Evolutionary conservation across 129 eudicot species (phyloP), one percentile per base, ranked within the genome.

Genomic region (Pseudognaphalium luteoalbum): DNA sequence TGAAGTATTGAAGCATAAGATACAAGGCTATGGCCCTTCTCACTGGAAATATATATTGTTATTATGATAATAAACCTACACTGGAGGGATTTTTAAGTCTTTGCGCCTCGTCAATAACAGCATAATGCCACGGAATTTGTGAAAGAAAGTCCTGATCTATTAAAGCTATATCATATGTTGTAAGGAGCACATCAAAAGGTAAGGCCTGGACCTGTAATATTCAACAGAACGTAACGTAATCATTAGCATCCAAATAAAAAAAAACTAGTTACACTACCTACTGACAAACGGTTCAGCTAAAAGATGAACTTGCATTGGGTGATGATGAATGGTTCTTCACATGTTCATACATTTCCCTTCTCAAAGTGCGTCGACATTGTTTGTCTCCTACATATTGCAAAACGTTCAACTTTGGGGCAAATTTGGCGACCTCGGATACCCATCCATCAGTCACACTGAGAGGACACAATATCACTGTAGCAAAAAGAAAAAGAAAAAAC

Each of bases 401-500:
- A 70, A 94, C 74, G 75, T 82, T 81, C 80, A 94, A 71, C 19
- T 91, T 87, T 41, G 97, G 91, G 70, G 96, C 85, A 75, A 85
- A 94, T 29, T 86, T 86, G 74, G 89, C 78, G 32, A 89, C 81
- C 76, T 94, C 98, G 4, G 98, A 84, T 81, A 87, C 79, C 98
- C 98, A 94, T 60, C 98, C 90, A 54, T 91, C 97, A 64, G 91
- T 91, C 68, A 94, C 97, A 74, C 97, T 94, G 20, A 94, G 91
- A 37, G 98, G 98, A 80, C 98, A 94, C 41, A 94, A 81, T 79
- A 94, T 91, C 87, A 94, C 98, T 94, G 96, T 86, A 84, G 10
- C 28, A 25, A 25, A 25, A 41, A 71, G 83, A 9, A 41, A 71
- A 84, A 9, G 42, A 71, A 37, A 30, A 39, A 30, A 34, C 12